These are phyloP conservation scores for Paecilomyces dactylethromorphus DNA, from an alignment of 2,329 filamentous ascomycete genomes.

Conservation along the genomic window DNA sequence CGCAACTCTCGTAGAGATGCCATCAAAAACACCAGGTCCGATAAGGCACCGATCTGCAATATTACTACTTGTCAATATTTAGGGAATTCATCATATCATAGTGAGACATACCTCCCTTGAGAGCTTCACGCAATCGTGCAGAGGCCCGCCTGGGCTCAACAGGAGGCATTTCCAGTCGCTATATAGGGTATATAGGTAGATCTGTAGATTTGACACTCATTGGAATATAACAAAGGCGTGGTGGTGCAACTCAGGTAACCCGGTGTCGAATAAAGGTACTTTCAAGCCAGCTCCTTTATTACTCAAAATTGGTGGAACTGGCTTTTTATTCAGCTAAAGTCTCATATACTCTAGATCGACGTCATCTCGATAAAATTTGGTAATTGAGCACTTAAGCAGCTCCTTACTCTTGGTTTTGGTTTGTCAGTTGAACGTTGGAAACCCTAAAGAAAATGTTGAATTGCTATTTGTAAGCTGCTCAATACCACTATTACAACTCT, in stretches of 20 bases:
- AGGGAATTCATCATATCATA: background rate
- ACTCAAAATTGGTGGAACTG: background rate
- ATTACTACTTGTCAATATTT: background rate
- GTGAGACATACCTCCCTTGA: background rate
- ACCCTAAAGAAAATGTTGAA: background rate
- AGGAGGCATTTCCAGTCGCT: background rate
- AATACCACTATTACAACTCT: background rate
- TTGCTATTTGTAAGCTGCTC: background rate
- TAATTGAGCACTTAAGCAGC: background rate
- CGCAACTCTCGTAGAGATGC: constrained; percentile 8
- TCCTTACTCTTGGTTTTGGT: background rate
- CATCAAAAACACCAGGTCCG: constrained; percentile 36
- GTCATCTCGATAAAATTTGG: background rate
- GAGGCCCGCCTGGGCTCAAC: background rate
- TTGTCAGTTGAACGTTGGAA: background rate
- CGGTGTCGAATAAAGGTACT: no score
- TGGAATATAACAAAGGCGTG: background rate
- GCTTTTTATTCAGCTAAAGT: background rate
- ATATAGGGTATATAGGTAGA: background rate
- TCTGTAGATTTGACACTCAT: background rate
- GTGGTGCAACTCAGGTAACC: no score
- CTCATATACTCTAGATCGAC: background rate
- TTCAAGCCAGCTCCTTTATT: no score
- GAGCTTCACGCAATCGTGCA: background rate
- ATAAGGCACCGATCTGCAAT: background rate